Evolutionary conservation across 139 green algal species (phyloP).

Genomic region (Micractinium sp.): DNA sequence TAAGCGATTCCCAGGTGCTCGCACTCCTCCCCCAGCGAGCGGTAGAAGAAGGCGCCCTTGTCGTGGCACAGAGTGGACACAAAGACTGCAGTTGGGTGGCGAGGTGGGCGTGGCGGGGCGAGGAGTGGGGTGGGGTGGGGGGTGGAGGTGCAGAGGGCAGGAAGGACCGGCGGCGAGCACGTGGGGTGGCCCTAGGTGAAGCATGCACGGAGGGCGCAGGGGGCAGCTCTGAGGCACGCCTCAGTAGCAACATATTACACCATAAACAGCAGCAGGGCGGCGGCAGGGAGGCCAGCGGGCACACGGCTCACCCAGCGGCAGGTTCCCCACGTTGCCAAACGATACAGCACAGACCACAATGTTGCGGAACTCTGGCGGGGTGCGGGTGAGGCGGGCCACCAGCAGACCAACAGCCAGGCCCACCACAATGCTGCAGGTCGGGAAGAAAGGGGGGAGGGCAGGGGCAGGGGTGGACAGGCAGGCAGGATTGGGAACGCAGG

Average conservation of each 20-base stretch:
- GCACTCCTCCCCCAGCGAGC: conserved; percentile 37
- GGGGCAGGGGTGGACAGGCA: not conserved
- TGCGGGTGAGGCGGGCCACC: not conserved
- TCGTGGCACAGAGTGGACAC: conserved; percentile 44
- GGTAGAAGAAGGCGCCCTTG: conserved; percentile 18
- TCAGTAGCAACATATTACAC: too few relatives aligned
- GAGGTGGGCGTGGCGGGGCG: not conserved
- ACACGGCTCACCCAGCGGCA: not conserved
- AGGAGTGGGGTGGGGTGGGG: too few relatives aligned
- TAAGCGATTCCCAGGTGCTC: conserved; percentile 27
- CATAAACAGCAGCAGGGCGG: too few relatives aligned
- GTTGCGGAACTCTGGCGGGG: not conserved
- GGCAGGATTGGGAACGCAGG: not conserved
- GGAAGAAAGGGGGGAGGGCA: too few relatives aligned
- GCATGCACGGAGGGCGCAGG: too few relatives aligned
- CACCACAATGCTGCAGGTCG: not conserved
- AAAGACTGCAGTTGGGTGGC: conserved; percentile 19
- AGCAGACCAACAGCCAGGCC: conserved; percentile 26
- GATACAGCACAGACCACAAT: not conserved
- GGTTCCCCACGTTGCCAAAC: conserved; percentile 42
- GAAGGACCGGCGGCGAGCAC: too few relatives aligned
- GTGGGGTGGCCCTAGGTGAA: too few relatives aligned
- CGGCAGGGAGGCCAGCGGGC: too few relatives aligned
- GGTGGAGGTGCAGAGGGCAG: too few relatives aligned
- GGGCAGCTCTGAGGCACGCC: too few relatives aligned